Base-by-base conservation (phyloP, 2,329 filamentous ascomycete species). In the Pyricularia sp. region DNA sequence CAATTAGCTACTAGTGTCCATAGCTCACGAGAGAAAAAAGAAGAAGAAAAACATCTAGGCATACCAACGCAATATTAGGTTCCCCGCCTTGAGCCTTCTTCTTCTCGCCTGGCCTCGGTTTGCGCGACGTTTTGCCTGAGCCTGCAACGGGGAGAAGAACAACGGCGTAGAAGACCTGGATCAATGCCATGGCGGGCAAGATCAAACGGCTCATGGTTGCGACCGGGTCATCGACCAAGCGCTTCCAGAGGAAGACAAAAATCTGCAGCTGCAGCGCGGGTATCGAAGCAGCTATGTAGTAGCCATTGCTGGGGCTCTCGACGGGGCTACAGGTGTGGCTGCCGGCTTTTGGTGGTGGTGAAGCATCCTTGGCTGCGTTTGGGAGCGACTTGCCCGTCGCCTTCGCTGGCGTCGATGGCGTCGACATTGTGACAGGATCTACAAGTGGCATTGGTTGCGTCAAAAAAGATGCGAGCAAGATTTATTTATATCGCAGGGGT, bases 111-210 rank as follows among this genome's bases (percentile, higher is more conserved):
- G 80, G 81, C 71, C 85, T 84, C 12, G 77, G 73, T 77, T 88
- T 90, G 76, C 80, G 83, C 26, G 74, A 73, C 2, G 77, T 82
- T 17, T 76, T 77, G 20, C 58, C 58, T 69, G 83, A 79, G 69
- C 87, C 81, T 2, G 87, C 88, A 9, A 86, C 81, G 1, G 90
- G 90, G 30, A 93, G 81, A 69, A 90, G 91, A 59, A 87, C 72
- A 14, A 89, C 77, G 4, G 85, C 85, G 74, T 92, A 92, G 12
- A 73, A 72, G 6, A 75, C 73, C 71, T 79, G 76, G n/a, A 80
- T 71, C 1, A 74, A 71, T 4, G 72, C 72, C 6, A 77, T 67
- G 7, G 76, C 69, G 3, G 75, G 75, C 59, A 81, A 72, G 55
- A 76, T 74, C 11, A 33, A 64, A 3, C 68, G 71, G 36, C 70